Percentiles rank a stretch among this genome's conserved stretches.
Evolutionary conservation across 345 rosid genomes (phyloP).

Genomic region (Conringia planisiliqua): DNA sequence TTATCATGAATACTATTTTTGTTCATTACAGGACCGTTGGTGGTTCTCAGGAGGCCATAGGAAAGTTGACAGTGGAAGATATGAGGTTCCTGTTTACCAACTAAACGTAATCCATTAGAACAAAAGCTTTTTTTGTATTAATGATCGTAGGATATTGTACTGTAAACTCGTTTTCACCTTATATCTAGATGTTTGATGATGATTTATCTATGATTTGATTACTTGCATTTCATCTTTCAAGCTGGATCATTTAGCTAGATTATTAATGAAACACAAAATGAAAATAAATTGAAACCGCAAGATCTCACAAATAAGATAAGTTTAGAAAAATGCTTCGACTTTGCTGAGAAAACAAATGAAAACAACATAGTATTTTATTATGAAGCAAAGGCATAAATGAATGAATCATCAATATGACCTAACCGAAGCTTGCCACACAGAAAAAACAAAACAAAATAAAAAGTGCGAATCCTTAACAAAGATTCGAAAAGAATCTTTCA

Average conservation of each 20-base stretch:
- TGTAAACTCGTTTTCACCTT: not conserved
- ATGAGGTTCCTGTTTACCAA: conserved; percentile 66
- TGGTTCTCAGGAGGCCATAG: conserved; percentile 80
- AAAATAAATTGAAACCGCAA: too few relatives aligned
- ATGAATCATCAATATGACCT: conserved; percentile 26
- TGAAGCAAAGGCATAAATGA: conserved; percentile 15
- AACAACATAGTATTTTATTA: too few relatives aligned
- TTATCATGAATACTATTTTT: not conserved
- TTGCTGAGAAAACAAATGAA: too few relatives aligned
- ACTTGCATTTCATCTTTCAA: too few relatives aligned
- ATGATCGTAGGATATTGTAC: not conserved
- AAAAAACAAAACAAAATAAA: not conserved
- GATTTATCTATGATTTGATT: not conserved
- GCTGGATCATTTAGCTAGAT: too few relatives aligned
- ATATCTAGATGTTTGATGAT: not conserved
- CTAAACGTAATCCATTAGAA: conserved; percentile 16
- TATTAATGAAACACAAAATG: too few relatives aligned
- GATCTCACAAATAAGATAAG: too few relatives aligned
- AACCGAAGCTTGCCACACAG: conserved; percentile 4
- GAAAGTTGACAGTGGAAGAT: conserved; percentile 71
- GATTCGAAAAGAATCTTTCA: conserved; percentile 20
- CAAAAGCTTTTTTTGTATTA: not conserved
- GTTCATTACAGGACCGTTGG: conserved; percentile 70
- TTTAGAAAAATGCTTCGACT: too few relatives aligned
- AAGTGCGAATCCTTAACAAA: conserved; percentile 26